phyloP scores from a whole-genome alignment of 108 stramenopile genomes.

The Ochromonas danica region DNA sequence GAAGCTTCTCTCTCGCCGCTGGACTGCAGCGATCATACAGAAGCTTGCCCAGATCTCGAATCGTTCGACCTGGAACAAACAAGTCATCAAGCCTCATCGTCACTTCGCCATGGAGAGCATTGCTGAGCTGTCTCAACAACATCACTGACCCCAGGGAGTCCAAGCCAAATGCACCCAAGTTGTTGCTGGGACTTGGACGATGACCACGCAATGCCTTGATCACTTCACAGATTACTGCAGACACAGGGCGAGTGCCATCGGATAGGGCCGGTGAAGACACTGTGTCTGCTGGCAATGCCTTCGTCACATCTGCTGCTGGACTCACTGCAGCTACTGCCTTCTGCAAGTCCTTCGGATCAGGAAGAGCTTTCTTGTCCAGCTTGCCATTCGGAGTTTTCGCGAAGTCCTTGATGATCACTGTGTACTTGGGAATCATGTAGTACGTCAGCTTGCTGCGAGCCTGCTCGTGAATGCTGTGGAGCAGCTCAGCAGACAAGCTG shows the following conservation, averaged over 20 bases:
- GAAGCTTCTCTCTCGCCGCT: slow-evolving; percentile 13
- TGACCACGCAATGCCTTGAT: slow-evolving; percentile 3
- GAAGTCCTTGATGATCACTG: neutral
- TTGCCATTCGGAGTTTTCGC: slow-evolving; percentile 23
- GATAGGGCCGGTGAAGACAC: neutral
- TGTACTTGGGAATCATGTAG: slow-evolving; percentile 28
- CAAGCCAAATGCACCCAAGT: slow-evolving; percentile 12
- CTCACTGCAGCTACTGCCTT: neutral
- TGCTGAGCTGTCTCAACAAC: neutral
- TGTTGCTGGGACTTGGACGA: slow-evolving; percentile 8
- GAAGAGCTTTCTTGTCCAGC: slow-evolving; percentile 25
- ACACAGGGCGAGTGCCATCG: slow-evolving; percentile 1
- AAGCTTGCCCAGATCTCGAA: slow-evolving; percentile 15
- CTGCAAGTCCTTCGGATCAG: slow-evolving; percentile 17
- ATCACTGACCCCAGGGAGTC: slow-evolving; percentile 23
- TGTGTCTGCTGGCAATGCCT: too few species aligned
- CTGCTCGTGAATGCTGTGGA: neutral
- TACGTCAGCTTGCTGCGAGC: neutral
- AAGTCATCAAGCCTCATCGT: slow-evolving; percentile 7
- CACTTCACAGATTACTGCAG: slow-evolving; percentile 8
- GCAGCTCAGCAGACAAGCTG: neutral
- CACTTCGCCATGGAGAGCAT: slow-evolving; percentile 1
- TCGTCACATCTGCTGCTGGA: neutral
- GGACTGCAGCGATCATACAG: slow-evolving; percentile 1
- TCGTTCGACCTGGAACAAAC: neutral